Conservation (phyloP, 2,329 filamentous ascomycete genomes). For the Colletotrichum spaethianum region DNA sequence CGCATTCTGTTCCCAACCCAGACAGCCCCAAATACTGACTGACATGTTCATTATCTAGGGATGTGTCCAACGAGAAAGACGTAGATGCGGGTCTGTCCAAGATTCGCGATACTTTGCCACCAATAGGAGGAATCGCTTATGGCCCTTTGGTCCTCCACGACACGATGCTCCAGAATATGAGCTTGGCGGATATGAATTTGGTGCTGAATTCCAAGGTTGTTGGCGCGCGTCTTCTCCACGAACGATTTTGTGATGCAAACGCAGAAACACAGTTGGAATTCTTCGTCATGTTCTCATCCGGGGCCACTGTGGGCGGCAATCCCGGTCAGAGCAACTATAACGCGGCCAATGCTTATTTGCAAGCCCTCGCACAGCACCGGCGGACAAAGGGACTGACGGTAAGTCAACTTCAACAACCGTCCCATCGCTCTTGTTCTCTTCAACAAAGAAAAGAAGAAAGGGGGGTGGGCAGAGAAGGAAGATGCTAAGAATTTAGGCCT, state of each 20-base stretch:
- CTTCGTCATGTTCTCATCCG: constrained; percentile 54
- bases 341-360: constrained; percentile 61
- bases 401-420: neutral
- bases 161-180: constrained; percentile 48
- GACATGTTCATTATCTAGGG: neutral
- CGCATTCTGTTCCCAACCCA: neutral
- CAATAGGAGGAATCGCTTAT: constrained; percentile 58
- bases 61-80: constrained; percentile 33
- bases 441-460: neutral
- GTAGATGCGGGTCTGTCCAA: constrained; percentile 37
- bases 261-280: constrained; percentile 49
- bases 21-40: neutral
- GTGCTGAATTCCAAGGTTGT: constrained; percentile 53
- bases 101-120: constrained; percentile 45
- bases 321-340: constrained; percentile 59
- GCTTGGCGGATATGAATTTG: constrained; percentile 43
- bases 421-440: neutral
- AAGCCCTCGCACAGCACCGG: constrained; percentile 52
- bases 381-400: constrained; percentile 53
- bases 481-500: constrained; percentile 31
- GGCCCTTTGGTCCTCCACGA: constrained; percentile 62
- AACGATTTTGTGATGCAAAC: constrained; percentile 45
- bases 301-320: constrained; percentile 47
- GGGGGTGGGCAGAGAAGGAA: neutral
- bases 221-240: constrained; percentile 49